Evolutionary conservation across 2,329 filamentous ascomycete species (phyloP).

Genomic region (Penicillium sp.): DNA sequence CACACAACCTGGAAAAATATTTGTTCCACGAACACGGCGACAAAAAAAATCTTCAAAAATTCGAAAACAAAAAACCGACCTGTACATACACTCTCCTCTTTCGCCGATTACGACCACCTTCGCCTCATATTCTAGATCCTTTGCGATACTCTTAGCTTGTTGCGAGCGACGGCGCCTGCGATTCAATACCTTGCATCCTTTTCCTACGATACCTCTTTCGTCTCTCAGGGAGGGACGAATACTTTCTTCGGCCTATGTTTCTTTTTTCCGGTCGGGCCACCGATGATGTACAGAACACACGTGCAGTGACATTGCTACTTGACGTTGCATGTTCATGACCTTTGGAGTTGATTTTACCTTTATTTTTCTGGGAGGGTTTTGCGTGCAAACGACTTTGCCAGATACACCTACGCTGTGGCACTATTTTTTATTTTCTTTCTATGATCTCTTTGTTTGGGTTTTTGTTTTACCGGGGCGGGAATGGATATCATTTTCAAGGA

Average conservation of each 20-base stretch:
- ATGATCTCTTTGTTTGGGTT: constrained; percentile 30
- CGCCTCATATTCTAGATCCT: constrained; percentile 35
- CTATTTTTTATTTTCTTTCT: constrained; percentile 20
- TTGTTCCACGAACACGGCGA: constrained; percentile 30
- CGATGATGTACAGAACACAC: constrained; percentile 43
- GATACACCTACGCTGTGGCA: constrained; percentile 30
- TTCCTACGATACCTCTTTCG: constrained; percentile 38
- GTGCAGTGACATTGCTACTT: constrained; percentile 37
- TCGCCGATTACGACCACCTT: constrained; percentile 38
- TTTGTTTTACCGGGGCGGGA: constrained; percentile 33
- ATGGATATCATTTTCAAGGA: constrained; percentile 39
- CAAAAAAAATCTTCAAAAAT: constrained; percentile 29
- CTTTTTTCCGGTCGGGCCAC: constrained; percentile 29
- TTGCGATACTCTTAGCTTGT: constrained; percentile 38
- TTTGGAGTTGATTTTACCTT: constrained; percentile 39
- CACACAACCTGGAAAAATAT: constrained; percentile 29
- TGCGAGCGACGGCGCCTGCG: constrained; percentile 46
- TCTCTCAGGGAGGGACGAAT: constrained; percentile 40
- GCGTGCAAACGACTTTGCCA: constrained; percentile 31
- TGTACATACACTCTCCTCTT: constrained; percentile 36
- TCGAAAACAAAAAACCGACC: constrained; percentile 31
- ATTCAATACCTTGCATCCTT: constrained; percentile 39
- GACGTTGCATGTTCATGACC: constrained; percentile 36
- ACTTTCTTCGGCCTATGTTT: constrained; percentile 28
- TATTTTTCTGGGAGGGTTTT: constrained; percentile 25